These are phyloP conservation scores for Russula emetica DNA, from an alignment of 768 basidiomycete species.

Conservation along the genomic window DNA sequence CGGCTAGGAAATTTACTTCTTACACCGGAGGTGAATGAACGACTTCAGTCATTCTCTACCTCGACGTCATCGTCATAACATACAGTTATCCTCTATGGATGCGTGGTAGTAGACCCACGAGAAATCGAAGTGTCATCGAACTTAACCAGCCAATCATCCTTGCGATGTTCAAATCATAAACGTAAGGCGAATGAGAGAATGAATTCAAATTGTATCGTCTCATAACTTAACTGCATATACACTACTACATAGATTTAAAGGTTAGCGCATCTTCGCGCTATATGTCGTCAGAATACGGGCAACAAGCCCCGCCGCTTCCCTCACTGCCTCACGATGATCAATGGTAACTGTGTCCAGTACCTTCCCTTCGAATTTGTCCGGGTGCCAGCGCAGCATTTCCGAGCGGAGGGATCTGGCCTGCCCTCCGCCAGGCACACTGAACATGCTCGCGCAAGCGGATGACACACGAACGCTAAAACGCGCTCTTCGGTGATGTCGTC, in stretches of 20 bases:
- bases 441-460: conserved; percentile 34
- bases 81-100: background rate
- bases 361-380: conserved; percentile 47
- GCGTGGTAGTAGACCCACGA: conserved; percentile 2
- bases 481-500: conserved; percentile 37
- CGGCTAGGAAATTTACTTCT: conserved; percentile 67
- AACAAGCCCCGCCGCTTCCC: conserved; percentile 39
- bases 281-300: conserved; percentile 42
- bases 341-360: conserved; percentile 38
- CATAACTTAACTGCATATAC: background rate
- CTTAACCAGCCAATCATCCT: background rate
- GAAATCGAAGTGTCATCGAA: background rate
- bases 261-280: conserved; percentile 9
- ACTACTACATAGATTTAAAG: background rate
- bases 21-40: conserved; percentile 13
- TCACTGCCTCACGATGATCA: conserved; percentile 35
- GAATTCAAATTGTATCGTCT: background rate
- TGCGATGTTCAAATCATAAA: background rate
- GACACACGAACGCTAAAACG: conserved; percentile 41
- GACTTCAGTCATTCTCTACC: background rate
- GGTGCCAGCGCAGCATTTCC: conserved; percentile 54
- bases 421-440: conserved; percentile 32
- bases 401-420: conserved; percentile 37
- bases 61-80: conserved; percentile 11
- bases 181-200: background rate